Evolutionary conservation across 2,329 filamentous ascomycete genomes (phyloP).

Genomic region (Ceratocystis smalleyi): DNA sequence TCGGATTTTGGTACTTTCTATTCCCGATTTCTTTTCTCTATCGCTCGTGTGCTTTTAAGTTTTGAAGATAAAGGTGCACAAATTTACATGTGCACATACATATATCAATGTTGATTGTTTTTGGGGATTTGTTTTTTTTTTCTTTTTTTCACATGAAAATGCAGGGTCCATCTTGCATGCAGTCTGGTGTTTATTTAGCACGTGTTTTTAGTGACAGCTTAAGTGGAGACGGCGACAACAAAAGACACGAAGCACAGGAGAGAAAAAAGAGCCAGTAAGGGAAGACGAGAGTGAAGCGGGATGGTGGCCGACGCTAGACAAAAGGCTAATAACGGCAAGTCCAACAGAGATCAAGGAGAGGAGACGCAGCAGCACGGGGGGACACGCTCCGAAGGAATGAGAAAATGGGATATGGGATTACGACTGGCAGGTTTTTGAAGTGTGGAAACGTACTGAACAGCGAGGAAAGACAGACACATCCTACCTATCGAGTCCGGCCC

Average conservation of each 20-base stretch:
- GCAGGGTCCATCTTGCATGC: neutral
- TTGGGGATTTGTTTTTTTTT: neutral
- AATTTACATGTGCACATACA: neutral
- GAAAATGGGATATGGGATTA: neutral
- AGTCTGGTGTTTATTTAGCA: neutral
- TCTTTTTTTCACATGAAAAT: neutral
- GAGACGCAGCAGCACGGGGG: too few relatives aligned
- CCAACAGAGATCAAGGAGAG: neutral
- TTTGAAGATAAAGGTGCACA: neutral
- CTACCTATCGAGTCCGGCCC: neutral
- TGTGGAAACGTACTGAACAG: neutral
- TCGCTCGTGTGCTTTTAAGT: neutral
- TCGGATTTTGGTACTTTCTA: too few relatives aligned
- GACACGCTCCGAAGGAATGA: neutral
- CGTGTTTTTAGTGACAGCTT: constrained; percentile 4
- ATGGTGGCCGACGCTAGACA: neutral
- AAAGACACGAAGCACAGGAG: neutral
- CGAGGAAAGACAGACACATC: neutral
- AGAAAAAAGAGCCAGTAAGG: neutral
- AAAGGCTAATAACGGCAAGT: neutral
- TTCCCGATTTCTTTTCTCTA: neutral
- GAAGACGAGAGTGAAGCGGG: neutral
- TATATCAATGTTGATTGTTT: constrained; percentile 1
- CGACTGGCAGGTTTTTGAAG: neutral
- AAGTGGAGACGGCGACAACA: neutral